Base-by-base conservation (phyloP, 1,284 basidiomycete genomes). In the Ganoderma meredithae region DNA sequence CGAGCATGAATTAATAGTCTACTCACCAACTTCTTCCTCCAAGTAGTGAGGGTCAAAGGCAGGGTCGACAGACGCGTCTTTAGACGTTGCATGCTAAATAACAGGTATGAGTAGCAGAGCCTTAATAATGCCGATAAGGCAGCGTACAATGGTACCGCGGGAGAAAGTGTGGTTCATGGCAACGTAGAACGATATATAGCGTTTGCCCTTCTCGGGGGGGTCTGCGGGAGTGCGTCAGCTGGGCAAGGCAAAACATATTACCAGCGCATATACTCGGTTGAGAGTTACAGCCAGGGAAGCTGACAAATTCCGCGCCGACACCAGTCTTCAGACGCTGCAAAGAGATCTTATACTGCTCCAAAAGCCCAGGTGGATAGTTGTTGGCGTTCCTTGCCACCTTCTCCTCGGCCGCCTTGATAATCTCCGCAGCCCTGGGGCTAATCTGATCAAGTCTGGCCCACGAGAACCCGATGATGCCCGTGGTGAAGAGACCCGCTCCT, bases 31-130 rank as follows among this genome's bases (percentile, higher is more conserved):
- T 63, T 80, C 77, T 53, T 84, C 77, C 60, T 83, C 83, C 73
- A 86, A 85, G 74, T 84, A 85, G 60, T 80, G 81, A 52, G 86
- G 85, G 70, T 88, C 83, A 40, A 86, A 78, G 31, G 78, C 76
- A 0, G 86, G 83, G 56, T 84, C 78, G 17, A 76, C 79, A 6
- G 71, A 61, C 0, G 85, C 83, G 70, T 87, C 79, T 58, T 74
- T 75, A 1, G 81, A 82, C 0, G 75, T 78, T 19, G 83, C 76
- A 64, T 84, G 83, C 71, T 72, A 33, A 31, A 33, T 4, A 12
- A 13, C 31, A 62, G 25, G 12, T 25, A 8, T 8, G 33, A 15
- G 15, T 15, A 5, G 5, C 12, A 58, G 17, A 56, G 17, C n/a
- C 12, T 27, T 0, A 15, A 19, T 9, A 22, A 13, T 6, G 7